These are phyloP conservation scores for Barnettozyma pratensis DNA, from an alignment of 805 yeast species.

Conservation along the genomic window DNA sequence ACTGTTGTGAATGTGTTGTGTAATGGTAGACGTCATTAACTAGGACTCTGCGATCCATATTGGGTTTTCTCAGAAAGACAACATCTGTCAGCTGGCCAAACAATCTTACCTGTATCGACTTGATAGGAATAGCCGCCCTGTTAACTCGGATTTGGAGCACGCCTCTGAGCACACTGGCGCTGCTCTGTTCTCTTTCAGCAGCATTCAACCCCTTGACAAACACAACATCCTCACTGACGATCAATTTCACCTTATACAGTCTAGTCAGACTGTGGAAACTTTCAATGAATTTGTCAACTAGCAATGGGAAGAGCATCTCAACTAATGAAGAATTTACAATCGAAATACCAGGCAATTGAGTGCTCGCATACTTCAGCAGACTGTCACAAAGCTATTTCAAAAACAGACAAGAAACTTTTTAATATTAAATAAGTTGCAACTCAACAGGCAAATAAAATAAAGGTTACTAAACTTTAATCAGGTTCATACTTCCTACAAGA, in stretches of 20 bases:
- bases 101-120: constrained; percentile 12
- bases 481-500: no score
- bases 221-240: constrained; percentile 11
- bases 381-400: no score
- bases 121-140: constrained; percentile 5
- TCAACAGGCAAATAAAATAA: no score
- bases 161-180: constrained; percentile 13
- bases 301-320: neutral
- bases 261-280: constrained; percentile 1
- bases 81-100: constrained; percentile 14
- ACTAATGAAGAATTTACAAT: no score
- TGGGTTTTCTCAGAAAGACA: neutral
- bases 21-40: constrained; percentile 15
- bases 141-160: constrained; percentile 10
- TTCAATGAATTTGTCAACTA: neutral
- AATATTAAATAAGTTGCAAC: no score
- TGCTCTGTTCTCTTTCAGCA: constrained; percentile 13
- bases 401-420: no score
- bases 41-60: neutral
- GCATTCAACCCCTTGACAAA: constrained; percentile 16
- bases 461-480: no score
- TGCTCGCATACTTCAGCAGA: no score
- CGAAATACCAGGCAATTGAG: no score
- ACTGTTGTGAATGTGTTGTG: neutral
- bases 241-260: constrained; percentile 2